Evolutionary conservation across 176 grass and related monocot species (phyloP), one percentile per base, ranked within the genome.

Genomic region (Hyparrhenia diplandra): DNA sequence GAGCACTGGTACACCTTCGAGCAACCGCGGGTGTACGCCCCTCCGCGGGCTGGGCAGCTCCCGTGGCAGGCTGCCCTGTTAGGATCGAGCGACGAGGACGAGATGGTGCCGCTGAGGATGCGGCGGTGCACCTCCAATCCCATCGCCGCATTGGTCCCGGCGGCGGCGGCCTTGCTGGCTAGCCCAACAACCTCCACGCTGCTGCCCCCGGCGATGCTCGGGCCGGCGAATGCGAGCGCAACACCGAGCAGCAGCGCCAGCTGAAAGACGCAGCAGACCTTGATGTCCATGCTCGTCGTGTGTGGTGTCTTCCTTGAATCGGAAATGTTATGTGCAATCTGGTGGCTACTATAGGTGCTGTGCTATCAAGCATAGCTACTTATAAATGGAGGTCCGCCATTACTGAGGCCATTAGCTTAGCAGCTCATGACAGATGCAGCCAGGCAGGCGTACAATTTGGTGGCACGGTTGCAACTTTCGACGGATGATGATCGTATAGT

Each of bases 91-190:
- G n/a, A n/a, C 7, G 64, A 32, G 10, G 46, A 41, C 21, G 36
- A 0, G 4, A 7, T 10, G 3, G 18, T 9, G 42, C 24, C 4
- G 37, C 6, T 5, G 28, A 88, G 86, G n/a, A 84, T 24, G 47
- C 81, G 80, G 55, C 86, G 86, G 69, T 73, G 86, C 61, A 80
- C 39, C 67, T 79, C 74, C 20, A 27, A 14, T 1, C 78, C 78
- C 28, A 80, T 35, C 18, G 69, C 75, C 42, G 46, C 76, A 23
- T 55, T 10, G 20, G 52, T 8, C 20, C 21, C 36, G 35, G 35
- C 24, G n/a, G 36, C 12, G 20, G 36, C 8, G 20, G 6, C 12
- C 14, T 1, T 10, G 13, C 21, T 13, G 69, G 40, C 37, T 2
- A 74, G 71, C 21, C 2, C 61, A 4, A 24, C 71, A 4, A 24